Base-by-base conservation (phyloP, 345 rosid species). In the Eutrema heterophyllum region DNA sequence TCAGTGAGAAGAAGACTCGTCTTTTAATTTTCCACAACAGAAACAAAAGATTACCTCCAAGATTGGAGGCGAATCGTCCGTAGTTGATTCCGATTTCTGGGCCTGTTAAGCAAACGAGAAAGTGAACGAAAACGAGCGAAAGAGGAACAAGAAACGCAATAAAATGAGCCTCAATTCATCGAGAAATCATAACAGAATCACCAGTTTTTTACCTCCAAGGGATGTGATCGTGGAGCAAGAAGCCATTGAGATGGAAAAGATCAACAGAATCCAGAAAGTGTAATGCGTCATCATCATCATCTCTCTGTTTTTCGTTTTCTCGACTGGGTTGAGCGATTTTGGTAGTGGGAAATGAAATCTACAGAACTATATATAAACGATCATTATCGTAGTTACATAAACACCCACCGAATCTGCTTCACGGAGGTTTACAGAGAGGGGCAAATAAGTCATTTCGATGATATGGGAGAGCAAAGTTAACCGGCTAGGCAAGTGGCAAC, bases 1-100 rank as follows among this genome's bases (percentile, higher is more conserved):
- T 21, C n/a, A 3, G 0, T 9, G 15, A 26, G 49, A 52, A 49
- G 35, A 54, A 55, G 40, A 55, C 10, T 5, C 7, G 7, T 54
- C 59, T 54, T 14, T 29, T 51, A 11, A 2, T 48, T 63, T 49
- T 61, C 29, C 3, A 44, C 1, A 63, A 64, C 21, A 27, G 51
- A 30, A 12, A 13, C 9, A 0, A 4, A 48, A 30, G 50, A 14
- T 49, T 67, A 74, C 68, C 78, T 40, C 32, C 73, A 7, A 77
- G 68, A 64, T 76, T 70, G 11, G 76, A 71, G 32, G 54, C 15
- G 65, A 64, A 64, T 63, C 3, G 40, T 2, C 76, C 72, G 11
- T 70, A 48, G 54, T 71, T 71, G 52, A 24, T 41, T 46, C 76
- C 80, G 54, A 48, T 64, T 10, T 3, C 11, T 3, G 70, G 64